These are phyloP conservation scores for Boletales sp. DNA, from an alignment of 768 basidiomycete species.

Conservation along the genomic window DNA sequence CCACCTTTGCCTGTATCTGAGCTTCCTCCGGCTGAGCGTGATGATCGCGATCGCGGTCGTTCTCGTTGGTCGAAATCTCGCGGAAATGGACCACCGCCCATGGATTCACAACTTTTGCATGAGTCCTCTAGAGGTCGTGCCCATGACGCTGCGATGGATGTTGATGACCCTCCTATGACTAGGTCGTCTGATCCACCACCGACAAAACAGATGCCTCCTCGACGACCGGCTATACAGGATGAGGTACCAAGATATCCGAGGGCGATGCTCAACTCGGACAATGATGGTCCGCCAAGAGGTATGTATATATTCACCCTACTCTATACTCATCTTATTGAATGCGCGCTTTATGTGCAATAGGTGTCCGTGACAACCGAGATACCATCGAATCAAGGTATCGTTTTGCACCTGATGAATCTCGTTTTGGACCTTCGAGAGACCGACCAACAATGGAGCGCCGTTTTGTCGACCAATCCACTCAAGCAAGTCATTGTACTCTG, in stretches of 20 bases:
- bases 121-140: constrained; percentile 22
- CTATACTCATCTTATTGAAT: background rate
- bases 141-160: constrained; percentile 21
- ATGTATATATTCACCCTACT: constrained; percentile 2
- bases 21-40: constrained; percentile 4
- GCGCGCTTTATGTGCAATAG: background rate
- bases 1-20: constrained; percentile 5
- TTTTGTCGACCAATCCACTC: constrained; percentile 13
- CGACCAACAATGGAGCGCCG: constrained; percentile 18
- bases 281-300: constrained; percentile 17
- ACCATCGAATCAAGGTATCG: constrained; percentile 17
- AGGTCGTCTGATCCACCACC: constrained; percentile 19
- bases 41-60: constrained; percentile 15
- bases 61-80: constrained; percentile 13
- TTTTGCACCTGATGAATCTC: constrained; percentile 11
- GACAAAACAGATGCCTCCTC: constrained; percentile 11
- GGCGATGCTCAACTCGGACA: constrained; percentile 32
- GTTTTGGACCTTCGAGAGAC: constrained; percentile 17
- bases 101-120: constrained; percentile 12
- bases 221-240: constrained; percentile 20
- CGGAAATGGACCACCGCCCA: constrained; percentile 7
- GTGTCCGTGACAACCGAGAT: constrained; percentile 20
- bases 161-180: constrained; percentile 23
- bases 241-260: constrained; percentile 34
- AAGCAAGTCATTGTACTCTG: constrained; percentile 11